Conservation (phyloP, 805 yeast genomes). For the Saccharomyces kudriavzevii region DNA sequence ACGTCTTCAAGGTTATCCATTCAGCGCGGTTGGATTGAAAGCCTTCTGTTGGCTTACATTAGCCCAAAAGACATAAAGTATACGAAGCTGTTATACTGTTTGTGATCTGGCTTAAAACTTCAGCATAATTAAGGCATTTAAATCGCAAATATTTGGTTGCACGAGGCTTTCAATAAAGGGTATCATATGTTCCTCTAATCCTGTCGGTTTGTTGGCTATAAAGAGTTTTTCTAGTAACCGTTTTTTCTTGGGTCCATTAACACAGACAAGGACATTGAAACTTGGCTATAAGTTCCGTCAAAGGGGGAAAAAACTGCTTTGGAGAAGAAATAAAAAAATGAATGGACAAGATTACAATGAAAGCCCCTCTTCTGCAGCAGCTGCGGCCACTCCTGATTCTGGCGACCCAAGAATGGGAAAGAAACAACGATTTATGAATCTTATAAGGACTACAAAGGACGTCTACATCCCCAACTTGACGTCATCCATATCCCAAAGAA, state of each 20-base stretch:
- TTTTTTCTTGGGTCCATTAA: neutral
- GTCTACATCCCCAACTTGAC: constrained; percentile 47
- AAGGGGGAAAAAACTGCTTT: neutral
- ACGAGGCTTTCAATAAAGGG: neutral
- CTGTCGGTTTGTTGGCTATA: neutral
- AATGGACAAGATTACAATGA: neutral
- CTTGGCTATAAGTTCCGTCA: neutral
- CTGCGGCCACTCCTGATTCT: constrained; percentile 20
- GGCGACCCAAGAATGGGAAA: constrained; percentile 26
- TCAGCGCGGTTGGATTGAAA: neutral
- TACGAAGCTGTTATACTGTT: neutral
- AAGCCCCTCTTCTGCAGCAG: constrained; percentile 11
- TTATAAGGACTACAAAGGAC: constrained; percentile 49
- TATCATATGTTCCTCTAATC: neutral
- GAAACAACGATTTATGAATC: constrained; percentile 41
- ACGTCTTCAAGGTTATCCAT: neutral
- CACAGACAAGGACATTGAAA: neutral
- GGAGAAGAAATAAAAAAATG: neutral
- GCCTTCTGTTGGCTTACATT: neutral
- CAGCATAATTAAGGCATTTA: neutral
- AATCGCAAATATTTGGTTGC: neutral
- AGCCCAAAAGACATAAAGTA: neutral
- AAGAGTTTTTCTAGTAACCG: neutral
- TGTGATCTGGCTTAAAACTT: neutral
- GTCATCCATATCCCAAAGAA: constrained; percentile 40